Percentiles rank a stretch among this genome's conserved stretches.
Conservation (phyloP, 116 monocot genomes). For the Zostera marina region DNA sequence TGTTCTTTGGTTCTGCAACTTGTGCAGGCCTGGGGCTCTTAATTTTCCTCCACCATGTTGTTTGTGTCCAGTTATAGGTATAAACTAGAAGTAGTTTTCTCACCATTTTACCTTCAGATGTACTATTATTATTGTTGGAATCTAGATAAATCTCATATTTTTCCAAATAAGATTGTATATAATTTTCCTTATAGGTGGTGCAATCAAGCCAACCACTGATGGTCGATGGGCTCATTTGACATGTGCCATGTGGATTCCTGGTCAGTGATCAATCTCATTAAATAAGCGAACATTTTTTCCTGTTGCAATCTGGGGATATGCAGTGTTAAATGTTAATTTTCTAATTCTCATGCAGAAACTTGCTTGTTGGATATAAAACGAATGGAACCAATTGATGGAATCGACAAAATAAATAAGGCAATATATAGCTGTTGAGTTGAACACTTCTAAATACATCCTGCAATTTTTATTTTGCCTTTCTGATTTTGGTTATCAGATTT, state of each 20-base stretch:
- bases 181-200: constrained; percentile 47
- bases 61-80: constrained; percentile 89
- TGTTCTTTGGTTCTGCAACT: constrained; percentile 92
- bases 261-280: constrained; percentile 20
- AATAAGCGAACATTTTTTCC: not conserved
- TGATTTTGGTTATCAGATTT: not conserved
- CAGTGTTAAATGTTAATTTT: not conserved
- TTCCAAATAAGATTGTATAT: too few relatives aligned
- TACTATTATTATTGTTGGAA: not conserved
- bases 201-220: constrained; percentile 97
- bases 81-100: not conserved
- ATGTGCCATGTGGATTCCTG: constrained; percentile 99
- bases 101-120: not conserved
- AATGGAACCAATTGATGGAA: constrained; percentile 98
- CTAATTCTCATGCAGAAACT: constrained; percentile 48
- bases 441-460: not conserved
- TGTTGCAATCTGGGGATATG: not conserved
- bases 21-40: constrained; percentile 79
- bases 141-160: too few relatives aligned
- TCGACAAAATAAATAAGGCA: constrained; percentile 87
- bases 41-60: constrained; percentile 65
- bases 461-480: not conserved
- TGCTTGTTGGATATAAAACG: constrained; percentile 82
- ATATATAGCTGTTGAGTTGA: not conserved
- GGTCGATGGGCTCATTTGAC: constrained; percentile 97